A percentile compares a stretch with the other conserved stretches of the same genome.
phyloP scores from a whole-genome alignment of 2,329 filamentous ascomycete species.

The Diaporthe nobilis region DNA sequence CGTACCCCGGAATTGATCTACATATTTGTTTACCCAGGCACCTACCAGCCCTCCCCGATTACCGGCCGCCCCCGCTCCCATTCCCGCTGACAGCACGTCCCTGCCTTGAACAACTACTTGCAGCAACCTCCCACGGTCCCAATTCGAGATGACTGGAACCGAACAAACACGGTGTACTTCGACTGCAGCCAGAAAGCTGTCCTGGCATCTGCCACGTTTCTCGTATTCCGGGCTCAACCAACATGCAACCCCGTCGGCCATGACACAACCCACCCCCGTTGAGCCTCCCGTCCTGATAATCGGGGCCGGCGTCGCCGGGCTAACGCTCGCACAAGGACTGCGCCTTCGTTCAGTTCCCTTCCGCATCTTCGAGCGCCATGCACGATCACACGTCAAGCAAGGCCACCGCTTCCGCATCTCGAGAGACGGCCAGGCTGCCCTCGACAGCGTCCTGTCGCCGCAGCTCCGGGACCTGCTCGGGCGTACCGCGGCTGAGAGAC shows the following conservation, averaged over 20 bases:
- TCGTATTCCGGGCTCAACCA: background rate
- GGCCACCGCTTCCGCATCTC: conserved; percentile 51
- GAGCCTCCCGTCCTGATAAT: conserved; percentile 53
- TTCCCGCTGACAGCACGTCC: too few species aligned
- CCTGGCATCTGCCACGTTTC: background rate
- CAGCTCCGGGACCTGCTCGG: conserved; percentile 44
- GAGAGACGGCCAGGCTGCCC: conserved; percentile 45
- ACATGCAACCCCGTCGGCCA: background rate
- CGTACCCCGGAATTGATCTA: background rate
- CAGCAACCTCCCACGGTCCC: background rate
- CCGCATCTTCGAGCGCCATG: conserved; percentile 49
- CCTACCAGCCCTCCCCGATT: background rate
- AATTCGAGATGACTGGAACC: background rate
- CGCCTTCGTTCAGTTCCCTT: conserved; percentile 49
- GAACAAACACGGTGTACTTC: background rate
- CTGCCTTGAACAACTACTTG: conserved; percentile 1
- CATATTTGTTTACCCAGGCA: background rate
- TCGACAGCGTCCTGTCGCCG: conserved; percentile 47
- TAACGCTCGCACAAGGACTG: conserved; percentile 54
- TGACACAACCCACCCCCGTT: conserved; percentile 3
- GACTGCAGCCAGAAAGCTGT: conserved; percentile 20
- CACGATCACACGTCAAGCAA: conserved; percentile 44
- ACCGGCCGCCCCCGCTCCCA: too few species aligned
- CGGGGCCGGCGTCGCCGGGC: conserved; percentile 60
- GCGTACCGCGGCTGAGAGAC: conserved; percentile 44